These are phyloP conservation scores for Yamadazyma ubonensis DNA, from an alignment of 805 yeast genomes.

Conservation along the genomic window DNA sequence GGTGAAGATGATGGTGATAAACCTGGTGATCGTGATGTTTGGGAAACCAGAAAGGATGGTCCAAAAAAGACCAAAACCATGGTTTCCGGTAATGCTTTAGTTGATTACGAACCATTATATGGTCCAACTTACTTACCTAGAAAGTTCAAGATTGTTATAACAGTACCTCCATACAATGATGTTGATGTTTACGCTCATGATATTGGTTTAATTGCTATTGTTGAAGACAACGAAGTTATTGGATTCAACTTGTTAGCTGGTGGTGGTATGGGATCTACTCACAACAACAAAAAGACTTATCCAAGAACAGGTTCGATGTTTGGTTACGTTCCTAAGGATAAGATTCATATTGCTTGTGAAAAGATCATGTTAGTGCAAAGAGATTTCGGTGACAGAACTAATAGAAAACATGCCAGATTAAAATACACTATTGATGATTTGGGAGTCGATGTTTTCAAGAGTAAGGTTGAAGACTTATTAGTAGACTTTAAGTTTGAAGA, in stretches of 20 bases:
- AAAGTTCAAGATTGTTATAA: slow-evolving; percentile 90
- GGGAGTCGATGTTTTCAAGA: slow-evolving; percentile 81
- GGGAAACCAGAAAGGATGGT: slow-evolving; percentile 68
- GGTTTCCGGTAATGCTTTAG: slow-evolving; percentile 84
- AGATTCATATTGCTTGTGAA: slow-evolving; percentile 78
- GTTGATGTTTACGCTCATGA: slow-evolving; percentile 97
- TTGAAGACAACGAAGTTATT: slow-evolving; percentile 59
- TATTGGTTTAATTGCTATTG: slow-evolving; percentile 87
- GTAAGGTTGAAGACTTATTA: slow-evolving; percentile 77
- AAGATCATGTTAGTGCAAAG: slow-evolving; percentile 92
- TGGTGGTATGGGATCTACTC: slow-evolving; percentile 99
- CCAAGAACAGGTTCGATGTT: slow-evolving; percentile 90
- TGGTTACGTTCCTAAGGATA: slow-evolving; percentile 69
- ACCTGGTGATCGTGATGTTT: slow-evolving; percentile 59
- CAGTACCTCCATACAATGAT: slow-evolving; percentile 95
- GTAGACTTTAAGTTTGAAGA: slow-evolving; percentile 74
- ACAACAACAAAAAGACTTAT: slow-evolving; percentile 93
- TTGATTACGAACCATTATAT: slow-evolving; percentile 82
- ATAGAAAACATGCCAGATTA: slow-evolving; percentile 96
- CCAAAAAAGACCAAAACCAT: slow-evolving; percentile 78
- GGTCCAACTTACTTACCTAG: slow-evolving; percentile 88
- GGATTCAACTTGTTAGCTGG: slow-evolving; percentile 92
- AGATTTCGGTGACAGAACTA: slow-evolving; percentile 90
- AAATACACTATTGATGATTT: slow-evolving; percentile 94
- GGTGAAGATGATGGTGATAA: slow-evolving; percentile 76